Evolutionary conservation across 371 early-diverging fungal species (phyloP).

Genomic region (Thermomucor indicae-seudaticae): DNA sequence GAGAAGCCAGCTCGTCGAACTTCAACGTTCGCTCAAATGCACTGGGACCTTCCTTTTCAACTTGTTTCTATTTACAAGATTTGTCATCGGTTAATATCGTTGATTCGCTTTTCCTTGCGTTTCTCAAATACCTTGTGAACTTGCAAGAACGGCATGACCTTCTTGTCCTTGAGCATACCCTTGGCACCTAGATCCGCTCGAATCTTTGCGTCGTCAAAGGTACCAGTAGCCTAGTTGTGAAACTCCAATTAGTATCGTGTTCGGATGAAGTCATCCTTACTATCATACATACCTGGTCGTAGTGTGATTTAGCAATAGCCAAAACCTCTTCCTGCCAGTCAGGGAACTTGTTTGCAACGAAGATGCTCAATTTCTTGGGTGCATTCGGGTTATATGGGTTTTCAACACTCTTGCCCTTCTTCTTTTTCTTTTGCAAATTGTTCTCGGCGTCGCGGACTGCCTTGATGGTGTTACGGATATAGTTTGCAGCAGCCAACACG

Average conservation of each 20-base stretch:
- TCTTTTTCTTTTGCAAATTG: slow-evolving; percentile 73
- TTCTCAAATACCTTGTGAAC: slow-evolving; percentile 44
- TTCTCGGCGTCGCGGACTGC: slow-evolving; percentile 82
- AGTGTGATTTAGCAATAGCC: slow-evolving; percentile 63
- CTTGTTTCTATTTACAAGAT: slow-evolving; percentile 60
- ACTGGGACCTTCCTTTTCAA: slow-evolving; percentile 58
- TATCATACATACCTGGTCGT: slow-evolving; percentile 43
- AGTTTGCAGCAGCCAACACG: slow-evolving; percentile 74
- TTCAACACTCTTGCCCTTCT: slow-evolving; percentile 61
- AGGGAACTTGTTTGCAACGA: slow-evolving; percentile 82
- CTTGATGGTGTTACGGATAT: slow-evolving; percentile 74
- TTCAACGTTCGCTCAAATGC: slow-evolving; percentile 79
- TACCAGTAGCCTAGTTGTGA: slow-evolving; percentile 29
- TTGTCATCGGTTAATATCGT: not conserved
- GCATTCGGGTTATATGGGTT: slow-evolving; percentile 58
- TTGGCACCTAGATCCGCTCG: slow-evolving; percentile 61
- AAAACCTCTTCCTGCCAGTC: slow-evolving; percentile 90
- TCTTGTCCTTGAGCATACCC: slow-evolving; percentile 89
- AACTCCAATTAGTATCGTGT: not conserved
- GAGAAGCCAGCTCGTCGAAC: slow-evolving; percentile 76
- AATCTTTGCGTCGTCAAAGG: slow-evolving; percentile 72
- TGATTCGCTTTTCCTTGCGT: not conserved
- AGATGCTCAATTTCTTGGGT: slow-evolving; percentile 73
- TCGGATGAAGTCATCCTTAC: not conserved
- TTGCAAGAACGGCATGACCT: slow-evolving; percentile 90